These are phyloP conservation scores for Dillenia suffruticosa DNA, from an alignment of 164 flowering plant species.

Conservation along the genomic window DNA sequence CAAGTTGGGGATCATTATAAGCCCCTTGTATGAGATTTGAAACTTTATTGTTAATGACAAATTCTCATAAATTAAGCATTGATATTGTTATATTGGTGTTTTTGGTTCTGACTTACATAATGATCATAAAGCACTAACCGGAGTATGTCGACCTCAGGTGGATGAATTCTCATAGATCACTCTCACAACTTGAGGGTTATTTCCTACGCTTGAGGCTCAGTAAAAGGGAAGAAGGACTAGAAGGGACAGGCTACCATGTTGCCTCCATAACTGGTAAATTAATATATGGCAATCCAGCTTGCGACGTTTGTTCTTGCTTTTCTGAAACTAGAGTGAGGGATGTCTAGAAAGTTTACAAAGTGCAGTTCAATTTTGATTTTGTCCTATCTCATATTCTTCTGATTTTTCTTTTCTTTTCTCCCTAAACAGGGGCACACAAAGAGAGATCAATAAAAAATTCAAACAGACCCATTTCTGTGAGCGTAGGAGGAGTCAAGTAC, in stretches of 20 bases:
- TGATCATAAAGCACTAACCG: not conserved
- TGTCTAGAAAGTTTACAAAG: too few relatives aligned
- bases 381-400: not conserved
- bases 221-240: conserved; percentile 61
- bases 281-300: too few relatives aligned
- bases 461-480: conserved; percentile 36
- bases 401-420: not conserved
- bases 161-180: conserved; percentile 40
- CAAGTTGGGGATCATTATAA: too few relatives aligned
- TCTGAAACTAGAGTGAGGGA: not conserved
- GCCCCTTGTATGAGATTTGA: too few relatives aligned
- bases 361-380: not conserved
- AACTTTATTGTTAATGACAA: too few relatives aligned
- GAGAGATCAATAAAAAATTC: conserved; percentile 22
- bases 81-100: too few relatives aligned
- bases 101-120: too few relatives aligned
- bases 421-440: conserved; percentile 27
- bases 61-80: too few relatives aligned
- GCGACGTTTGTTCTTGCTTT: not conserved
- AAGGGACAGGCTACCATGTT: conserved; percentile 71
- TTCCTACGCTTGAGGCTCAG: conserved; percentile 71
- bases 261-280: conserved; percentile 65
- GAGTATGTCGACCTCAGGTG: conserved; percentile 38
- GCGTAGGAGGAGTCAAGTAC: conserved; percentile 54
- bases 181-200: conserved; percentile 53